phyloP scores from a whole-genome alignment of 805 yeast genomes.

The Nakazawaea siamensis region DNA sequence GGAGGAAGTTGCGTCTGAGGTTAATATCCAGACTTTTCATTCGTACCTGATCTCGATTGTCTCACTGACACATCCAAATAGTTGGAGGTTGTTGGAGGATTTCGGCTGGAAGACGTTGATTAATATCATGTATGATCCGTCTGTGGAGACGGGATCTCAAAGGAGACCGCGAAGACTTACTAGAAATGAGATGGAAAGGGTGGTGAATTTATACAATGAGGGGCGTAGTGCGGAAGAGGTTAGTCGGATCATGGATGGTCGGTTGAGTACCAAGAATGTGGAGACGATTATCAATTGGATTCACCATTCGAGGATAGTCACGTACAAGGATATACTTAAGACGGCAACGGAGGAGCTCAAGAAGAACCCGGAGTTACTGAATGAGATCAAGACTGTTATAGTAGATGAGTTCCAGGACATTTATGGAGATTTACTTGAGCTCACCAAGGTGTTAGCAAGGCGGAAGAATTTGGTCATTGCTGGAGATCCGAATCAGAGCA shows the following conservation, averaged over 20 bases:
- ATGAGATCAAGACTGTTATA: slow-evolving; percentile 32
- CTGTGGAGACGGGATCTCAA: background rate
- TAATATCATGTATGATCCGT: slow-evolving; percentile 16
- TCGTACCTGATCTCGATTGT: slow-evolving; percentile 47
- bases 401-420: slow-evolving; percentile 76
- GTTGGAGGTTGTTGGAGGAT: slow-evolving; percentile 43
- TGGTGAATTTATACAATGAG: slow-evolving; percentile 2
- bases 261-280: background rate
- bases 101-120: slow-evolving; percentile 40
- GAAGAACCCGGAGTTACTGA: slow-evolving; percentile 12
- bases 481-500: slow-evolving; percentile 67
- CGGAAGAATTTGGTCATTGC: slow-evolving; percentile 53
- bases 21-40: slow-evolving; percentile 55
- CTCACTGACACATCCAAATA: slow-evolving; percentile 23
- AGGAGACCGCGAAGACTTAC: background rate
- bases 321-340: slow-evolving; percentile 3
- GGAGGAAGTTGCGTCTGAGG: slow-evolving; percentile 19
- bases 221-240: slow-evolving; percentile 2
- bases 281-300: slow-evolving; percentile 6
- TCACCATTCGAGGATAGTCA: slow-evolving; percentile 8
- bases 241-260: background rate
- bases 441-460: slow-evolving; percentile 30
- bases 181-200: slow-evolving; percentile 5
- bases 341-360: slow-evolving; percentile 1
- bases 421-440: slow-evolving; percentile 37